Evolutionary conservation across 306 rosid genomes (phyloP).

Genomic region (Citrullus amarus): DNA sequence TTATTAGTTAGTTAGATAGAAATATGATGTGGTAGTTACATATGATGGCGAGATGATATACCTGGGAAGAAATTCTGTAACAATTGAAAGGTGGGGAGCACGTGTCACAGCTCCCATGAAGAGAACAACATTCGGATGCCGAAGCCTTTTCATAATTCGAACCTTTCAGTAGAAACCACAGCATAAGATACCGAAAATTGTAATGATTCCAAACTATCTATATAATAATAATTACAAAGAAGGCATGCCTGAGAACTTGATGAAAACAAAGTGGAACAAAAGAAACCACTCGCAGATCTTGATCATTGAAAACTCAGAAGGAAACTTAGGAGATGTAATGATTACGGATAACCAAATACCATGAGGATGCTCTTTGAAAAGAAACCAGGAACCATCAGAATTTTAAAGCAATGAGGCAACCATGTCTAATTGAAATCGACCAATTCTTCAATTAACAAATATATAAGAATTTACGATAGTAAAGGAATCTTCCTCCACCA

Average conservation of each 20-base stretch:
- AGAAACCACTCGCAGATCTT: background rate
- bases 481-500: background rate
- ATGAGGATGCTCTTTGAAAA: background rate
- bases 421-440: background rate
- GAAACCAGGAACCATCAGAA: background rate
- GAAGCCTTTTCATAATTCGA: slow-evolving; percentile 73
- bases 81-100: slow-evolving; percentile 79
- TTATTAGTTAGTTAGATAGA: background rate
- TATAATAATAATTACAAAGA: background rate
- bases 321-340: background rate
- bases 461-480: background rate
- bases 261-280: background rate
- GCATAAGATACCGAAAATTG: slow-evolving; percentile 7
- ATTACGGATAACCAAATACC: background rate
- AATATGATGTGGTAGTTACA: background rate
- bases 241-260: background rate
- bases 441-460: background rate
- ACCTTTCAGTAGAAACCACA: slow-evolving; percentile 42
- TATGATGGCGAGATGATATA: slow-evolving; percentile 17
- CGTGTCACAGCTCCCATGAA: slow-evolving; percentile 96
- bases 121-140: slow-evolving; percentile 97
- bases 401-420: background rate
- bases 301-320: background rate
- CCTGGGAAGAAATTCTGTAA: slow-evolving; percentile 97
- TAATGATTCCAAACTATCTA: background rate